Percentiles rank a stretch among this genome's conserved stretches.
These are phyloP conservation scores for Trametes gibbosa DNA, from an alignment of 768 basidiomycete genomes.

Conservation along the genomic window DNA sequence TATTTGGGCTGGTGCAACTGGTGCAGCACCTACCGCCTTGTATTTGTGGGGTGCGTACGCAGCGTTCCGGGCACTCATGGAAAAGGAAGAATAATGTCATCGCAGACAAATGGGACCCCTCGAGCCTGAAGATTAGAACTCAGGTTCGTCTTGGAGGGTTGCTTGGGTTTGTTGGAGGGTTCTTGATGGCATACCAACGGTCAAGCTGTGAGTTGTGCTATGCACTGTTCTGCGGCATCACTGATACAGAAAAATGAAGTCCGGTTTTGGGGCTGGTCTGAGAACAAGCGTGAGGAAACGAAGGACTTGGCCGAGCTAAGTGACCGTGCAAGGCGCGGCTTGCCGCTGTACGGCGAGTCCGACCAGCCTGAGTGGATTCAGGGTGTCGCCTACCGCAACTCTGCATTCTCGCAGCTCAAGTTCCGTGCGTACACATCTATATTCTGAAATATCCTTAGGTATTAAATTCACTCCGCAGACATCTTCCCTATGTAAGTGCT, in stretches of 20 bases:
- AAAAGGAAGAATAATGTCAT: not conserved
- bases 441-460: not conserved
- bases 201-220: slow-evolving; percentile 66
- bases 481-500: slow-evolving; percentile 70
- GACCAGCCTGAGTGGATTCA: slow-evolving; percentile 84
- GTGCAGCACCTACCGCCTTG: slow-evolving; percentile 75
- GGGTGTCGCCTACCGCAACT: slow-evolving; percentile 82
- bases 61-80: not conserved
- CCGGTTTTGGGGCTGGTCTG: slow-evolving; percentile 95
- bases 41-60: slow-evolving; percentile 75
- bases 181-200: slow-evolving; percentile 89
- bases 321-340: slow-evolving; percentile 70
- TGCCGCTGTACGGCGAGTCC: slow-evolving; percentile 84
- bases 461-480: slow-evolving; percentile 38
- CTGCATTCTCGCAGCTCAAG: slow-evolving; percentile 90
- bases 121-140: slow-evolving; percentile 36
- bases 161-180: slow-evolving; percentile 87
- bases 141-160: slow-evolving; percentile 58
- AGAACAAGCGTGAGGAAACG: slow-evolving; percentile 81
- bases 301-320: slow-evolving; percentile 77
- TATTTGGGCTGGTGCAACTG: slow-evolving; percentile 77
- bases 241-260: slow-evolving; percentile 37
- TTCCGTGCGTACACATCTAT: slow-evolving; percentile 54
- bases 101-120: slow-evolving; percentile 47
- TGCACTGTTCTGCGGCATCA: not conserved